Base-by-base conservation (phyloP, 2,329 filamentous ascomycete genomes). In the Stemphylium vesicarium region DNA sequence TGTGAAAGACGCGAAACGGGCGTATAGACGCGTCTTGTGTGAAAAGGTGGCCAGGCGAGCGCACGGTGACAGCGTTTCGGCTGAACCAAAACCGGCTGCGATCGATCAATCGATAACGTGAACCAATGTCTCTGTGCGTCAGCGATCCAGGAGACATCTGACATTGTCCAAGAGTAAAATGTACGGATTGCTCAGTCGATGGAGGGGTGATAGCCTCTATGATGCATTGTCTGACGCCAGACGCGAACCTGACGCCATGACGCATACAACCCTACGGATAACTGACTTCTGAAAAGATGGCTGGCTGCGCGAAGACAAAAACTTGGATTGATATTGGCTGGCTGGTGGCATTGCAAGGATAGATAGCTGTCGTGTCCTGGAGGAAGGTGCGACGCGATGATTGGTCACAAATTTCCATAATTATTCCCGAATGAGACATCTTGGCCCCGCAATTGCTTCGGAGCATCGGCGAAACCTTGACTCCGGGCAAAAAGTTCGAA, bases 11-110 rank as follows among this genome's bases (percentile, higher is more conserved):
- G 62, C 62, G 63, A 67, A 56, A 56, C 20, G 54, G 63, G 66
- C 64, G 53, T 63, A 66, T 63, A 54, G 62, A 75, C 72, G 71
- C 72, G 71, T 75, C 66, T 53, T 60, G 62, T 40, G 44, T 39
- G 44, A 37, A 38, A 55, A 51, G 47, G 43, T 55, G 52, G 52
- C 52, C 71, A 58, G 49, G 48, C 53, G 52, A 53, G 65, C 52
- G 65, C 65, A 66, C 65, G 63, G 65, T 64, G 52, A 35, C 35
- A 37, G 59, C 50, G 40, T 59, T 59, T 63, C 56, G 61, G 56
- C 61, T 62, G 33, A 50, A 50, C 38, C 45, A 56, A 40, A 48
- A 50, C 55, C 50, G 52, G 55, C 53, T 47, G 50, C 22, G 37
- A 36, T 37, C 42, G 41, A 57, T 50, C 31, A 44, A 45, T 55